Evolutionary conservation across 768 basidiomycete genomes (phyloP), one percentile per base, ranked within the genome.

Genomic region (Clathrus columnatus): DNA sequence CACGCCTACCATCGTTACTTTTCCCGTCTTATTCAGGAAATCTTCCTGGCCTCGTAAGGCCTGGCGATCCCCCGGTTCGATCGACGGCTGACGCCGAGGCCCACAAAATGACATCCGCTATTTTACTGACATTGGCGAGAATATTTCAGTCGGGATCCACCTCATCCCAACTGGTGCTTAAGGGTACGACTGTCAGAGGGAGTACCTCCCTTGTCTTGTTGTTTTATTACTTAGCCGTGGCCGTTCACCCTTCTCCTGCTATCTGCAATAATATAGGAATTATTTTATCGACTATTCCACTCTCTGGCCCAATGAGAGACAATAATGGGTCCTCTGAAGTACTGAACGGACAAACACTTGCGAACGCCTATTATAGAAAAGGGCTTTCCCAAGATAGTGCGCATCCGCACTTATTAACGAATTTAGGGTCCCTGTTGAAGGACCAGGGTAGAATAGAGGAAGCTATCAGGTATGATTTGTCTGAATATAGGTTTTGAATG

Each of bases 191-290:
- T 0, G 62, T 72, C 45, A 67, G 67, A 21, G 62, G 68, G 8
- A 68, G 67, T 21, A 67, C 71, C 18, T 70, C 72, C 1, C 59
- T 78, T 27, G 63, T 71, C 45, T 68, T 78, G 7, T 51, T 78
- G 44, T 65, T 78, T 48, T 77, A 78, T 59, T 79, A 79, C 61
- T 61, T 78, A 23, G 73, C 77, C 0, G 64, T 77, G 1, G 69
- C 75, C 1, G 65, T 77, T 30, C 67, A 67, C 57, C 75, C 75
- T 4, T 70, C 71, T 11, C 70, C 77, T 1, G 73, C 74, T 26
- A 74, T 72, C 21, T 71, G 73, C 65, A 79, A 79, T 59, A 77
- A 79, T 54, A 71, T 77, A 27, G 77, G 77, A 17, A 76, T 79
- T 54, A 62, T 79, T 24, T 60, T 79, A 7, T 73, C 75, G 17